Conservation (phyloP, 2,329 filamentous ascomycete genomes). For the Trichoderma asperellum region DNA sequence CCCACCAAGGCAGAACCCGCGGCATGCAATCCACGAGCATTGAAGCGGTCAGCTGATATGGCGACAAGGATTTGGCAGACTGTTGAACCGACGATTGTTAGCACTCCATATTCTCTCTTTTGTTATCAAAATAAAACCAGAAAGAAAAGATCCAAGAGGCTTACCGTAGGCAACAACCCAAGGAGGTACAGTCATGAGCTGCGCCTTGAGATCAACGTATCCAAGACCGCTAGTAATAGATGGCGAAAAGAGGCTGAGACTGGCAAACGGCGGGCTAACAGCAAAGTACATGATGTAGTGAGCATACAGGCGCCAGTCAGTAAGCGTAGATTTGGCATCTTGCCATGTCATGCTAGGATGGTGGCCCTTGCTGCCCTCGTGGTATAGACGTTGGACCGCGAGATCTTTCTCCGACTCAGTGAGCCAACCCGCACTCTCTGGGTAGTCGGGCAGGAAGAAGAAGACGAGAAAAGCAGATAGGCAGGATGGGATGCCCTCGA, state of each 20-base stretch:
- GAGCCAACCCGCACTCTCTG: constrained; percentile 67
- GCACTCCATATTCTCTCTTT: neutral
- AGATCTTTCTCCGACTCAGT: constrained; percentile 63
- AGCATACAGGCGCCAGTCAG: constrained; percentile 69
- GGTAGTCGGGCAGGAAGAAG: constrained; percentile 71
- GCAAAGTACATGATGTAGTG: constrained; percentile 61
- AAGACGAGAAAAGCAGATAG: constrained; percentile 64
- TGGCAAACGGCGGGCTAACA: constrained; percentile 59
- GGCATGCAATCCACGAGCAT: constrained; percentile 54
- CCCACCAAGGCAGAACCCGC: constrained; percentile 50
- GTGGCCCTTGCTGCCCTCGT: constrained; percentile 57
- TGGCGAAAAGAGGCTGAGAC: constrained; percentile 64
- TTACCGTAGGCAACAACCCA: constrained; percentile 63
- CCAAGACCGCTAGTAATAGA: constrained; percentile 61
- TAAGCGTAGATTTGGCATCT: constrained; percentile 71
- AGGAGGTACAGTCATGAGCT: constrained; percentile 69
- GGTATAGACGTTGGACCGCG: constrained; percentile 47
- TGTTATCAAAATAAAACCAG: neutral
- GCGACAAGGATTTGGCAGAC: constrained; percentile 50
- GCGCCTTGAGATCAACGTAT: constrained; percentile 58
- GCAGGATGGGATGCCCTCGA: constrained; percentile 68
- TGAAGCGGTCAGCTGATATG: constrained; percentile 66
- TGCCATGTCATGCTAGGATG: constrained; percentile 66
- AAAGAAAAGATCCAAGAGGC: constrained; percentile 8
- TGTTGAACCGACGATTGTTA: constrained; percentile 26